A percentile compares a stretch with the other conserved stretches of the same genome.
Conservation (phyloP, 306 rosid species). For the Purshia tridentata region DNA sequence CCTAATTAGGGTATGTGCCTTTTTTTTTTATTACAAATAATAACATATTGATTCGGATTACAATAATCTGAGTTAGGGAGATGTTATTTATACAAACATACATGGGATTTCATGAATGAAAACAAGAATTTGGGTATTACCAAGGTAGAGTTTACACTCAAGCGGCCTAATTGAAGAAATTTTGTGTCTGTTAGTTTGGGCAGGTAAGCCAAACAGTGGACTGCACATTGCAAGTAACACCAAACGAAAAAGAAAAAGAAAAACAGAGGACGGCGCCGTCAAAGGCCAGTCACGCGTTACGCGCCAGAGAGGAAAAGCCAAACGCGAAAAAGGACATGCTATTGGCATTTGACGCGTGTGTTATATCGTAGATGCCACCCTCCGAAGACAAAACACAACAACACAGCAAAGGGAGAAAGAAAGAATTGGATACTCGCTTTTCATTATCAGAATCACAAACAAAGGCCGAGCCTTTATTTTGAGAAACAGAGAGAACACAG, state of each 20-base stretch:
- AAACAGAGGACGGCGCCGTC: constrained; percentile 16
- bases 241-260: neutral
- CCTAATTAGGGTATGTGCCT: no score
- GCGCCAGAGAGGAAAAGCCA: neutral
- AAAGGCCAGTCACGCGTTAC: constrained; percentile 1
- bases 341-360: constrained; percentile 6
- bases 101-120: neutral
- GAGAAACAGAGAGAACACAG: neutral
- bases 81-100: no score
- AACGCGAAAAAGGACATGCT: neutral
- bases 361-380: neutral
- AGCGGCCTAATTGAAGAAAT: neutral
- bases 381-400: constrained; percentile 3
- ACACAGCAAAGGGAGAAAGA: neutral
- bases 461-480: neutral
- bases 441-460: neutral
- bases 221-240: neutral
- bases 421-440: neutral
- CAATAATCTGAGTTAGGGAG: no score
- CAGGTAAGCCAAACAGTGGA: neutral
- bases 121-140: neutral
- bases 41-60: no score
- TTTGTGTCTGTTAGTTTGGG: neutral
- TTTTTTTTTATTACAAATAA: no score
- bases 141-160: neutral